These are phyloP conservation scores for Suillus decipiens DNA, from an alignment of 768 basidiomycete species.

Conservation along the genomic window DNA sequence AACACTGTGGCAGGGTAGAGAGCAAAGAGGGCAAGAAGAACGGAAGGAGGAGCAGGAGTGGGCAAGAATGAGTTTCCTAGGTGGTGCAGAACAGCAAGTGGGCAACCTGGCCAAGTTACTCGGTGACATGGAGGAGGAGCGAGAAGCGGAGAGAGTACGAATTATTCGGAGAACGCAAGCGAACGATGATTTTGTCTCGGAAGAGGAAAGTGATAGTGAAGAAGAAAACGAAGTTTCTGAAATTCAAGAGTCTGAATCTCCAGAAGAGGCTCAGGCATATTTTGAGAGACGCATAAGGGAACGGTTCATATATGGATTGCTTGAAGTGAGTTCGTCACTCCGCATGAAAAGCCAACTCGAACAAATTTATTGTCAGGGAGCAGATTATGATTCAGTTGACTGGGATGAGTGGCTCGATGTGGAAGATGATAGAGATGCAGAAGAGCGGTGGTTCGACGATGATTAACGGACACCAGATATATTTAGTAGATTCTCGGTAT, in stretches of 20 bases:
- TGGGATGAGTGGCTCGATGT: slow-evolving; percentile 73
- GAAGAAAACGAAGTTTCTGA: slow-evolving; percentile 21
- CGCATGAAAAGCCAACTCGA: slow-evolving; percentile 9
- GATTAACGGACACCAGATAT: slow-evolving; percentile 22
- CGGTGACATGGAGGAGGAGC: slow-evolving; percentile 75
- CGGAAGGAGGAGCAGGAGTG: slow-evolving; percentile 69
- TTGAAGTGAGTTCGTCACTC: slow-evolving; percentile 53
- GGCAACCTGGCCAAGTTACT: slow-evolving; percentile 70
- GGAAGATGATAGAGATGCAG: slow-evolving; percentile 58
- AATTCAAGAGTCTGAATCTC: slow-evolving; percentile 38
- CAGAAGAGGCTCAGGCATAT: slow-evolving; percentile 47
- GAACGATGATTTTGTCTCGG: slow-evolving; percentile 55
- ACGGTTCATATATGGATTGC: slow-evolving; percentile 71
- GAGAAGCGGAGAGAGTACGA: slow-evolving; percentile 65
- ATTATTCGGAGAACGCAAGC: slow-evolving; percentile 42
- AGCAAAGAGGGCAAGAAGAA: slow-evolving; percentile 50
- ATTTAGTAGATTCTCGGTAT: slow-evolving; percentile 23
- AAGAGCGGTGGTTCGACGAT: slow-evolving; percentile 77
- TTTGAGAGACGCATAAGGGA: slow-evolving; percentile 70
- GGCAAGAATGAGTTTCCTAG: slow-evolving; percentile 66
- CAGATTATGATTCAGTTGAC: slow-evolving; percentile 71
- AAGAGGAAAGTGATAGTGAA: slow-evolving; percentile 59
- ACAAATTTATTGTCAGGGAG: slow-evolving; percentile 42
- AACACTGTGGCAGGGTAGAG: slow-evolving; percentile 61
- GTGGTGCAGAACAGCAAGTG: slow-evolving; percentile 53